Evolutionary conservation across 169 alveolate species (phyloP).

Genomic region (Toxoplasma gondii): DNA sequence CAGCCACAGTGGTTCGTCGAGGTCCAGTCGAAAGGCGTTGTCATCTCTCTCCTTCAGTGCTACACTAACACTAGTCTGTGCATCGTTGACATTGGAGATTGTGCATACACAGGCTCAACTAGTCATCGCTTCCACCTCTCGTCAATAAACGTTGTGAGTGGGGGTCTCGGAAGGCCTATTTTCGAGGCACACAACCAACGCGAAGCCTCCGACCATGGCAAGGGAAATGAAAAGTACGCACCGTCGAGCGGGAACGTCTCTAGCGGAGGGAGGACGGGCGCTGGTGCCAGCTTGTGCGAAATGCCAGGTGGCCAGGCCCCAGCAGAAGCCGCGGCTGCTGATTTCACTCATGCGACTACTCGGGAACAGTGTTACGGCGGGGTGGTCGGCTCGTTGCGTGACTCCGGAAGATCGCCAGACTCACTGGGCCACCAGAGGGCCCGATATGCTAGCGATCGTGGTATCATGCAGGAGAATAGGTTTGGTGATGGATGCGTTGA

Average conservation of each 20-base stretch:
- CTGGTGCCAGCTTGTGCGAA: neutral
- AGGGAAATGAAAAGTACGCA: neutral
- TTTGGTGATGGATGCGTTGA: neutral
- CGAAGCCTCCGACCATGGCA: neutral
- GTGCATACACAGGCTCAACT: neutral
- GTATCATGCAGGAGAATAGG: neutral
- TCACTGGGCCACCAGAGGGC: neutral
- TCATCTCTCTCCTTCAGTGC: slow-evolving; percentile 31
- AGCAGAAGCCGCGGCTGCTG: neutral
- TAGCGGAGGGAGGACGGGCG: neutral
- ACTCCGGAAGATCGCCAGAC: neutral
- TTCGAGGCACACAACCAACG: neutral
- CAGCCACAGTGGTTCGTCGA: neutral
- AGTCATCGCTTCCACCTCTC: slow-evolving; percentile 32
- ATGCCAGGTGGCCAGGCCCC: neutral
- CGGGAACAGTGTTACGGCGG: neutral
- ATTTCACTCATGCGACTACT: neutral
- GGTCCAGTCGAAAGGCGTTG: slow-evolving; percentile 12
- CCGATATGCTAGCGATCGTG: no score
- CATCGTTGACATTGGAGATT: slow-evolving; percentile 4
- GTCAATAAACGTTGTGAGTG: slow-evolving; percentile 4
- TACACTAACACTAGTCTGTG: slow-evolving; percentile 27
- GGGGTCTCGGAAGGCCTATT: slow-evolving; percentile 37
- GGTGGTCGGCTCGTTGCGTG: neutral
- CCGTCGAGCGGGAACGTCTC: neutral